These are phyloP conservation scores for Skeletonema grethae DNA, from an alignment of 108 stramenopile genomes.

Conservation along the genomic window DNA sequence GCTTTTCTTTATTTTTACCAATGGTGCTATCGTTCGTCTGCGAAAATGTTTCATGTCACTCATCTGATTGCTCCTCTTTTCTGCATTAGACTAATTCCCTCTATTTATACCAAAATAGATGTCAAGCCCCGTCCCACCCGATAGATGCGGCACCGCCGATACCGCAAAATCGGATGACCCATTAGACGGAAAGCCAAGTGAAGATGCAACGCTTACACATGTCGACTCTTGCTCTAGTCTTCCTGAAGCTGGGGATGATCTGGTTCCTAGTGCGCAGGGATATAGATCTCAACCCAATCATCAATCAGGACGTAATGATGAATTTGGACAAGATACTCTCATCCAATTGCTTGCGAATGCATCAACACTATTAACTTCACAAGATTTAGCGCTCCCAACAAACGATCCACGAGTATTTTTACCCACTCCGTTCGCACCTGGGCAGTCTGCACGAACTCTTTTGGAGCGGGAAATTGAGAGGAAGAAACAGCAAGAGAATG, in stretches of 20 bases:
- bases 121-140: background rate
- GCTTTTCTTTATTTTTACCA: too few relatives aligned
- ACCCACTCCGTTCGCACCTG: constrained; percentile 28
- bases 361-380: constrained; percentile 6
- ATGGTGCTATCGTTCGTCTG: too few relatives aligned
- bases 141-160: background rate
- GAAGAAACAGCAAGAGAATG: background rate
- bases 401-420: constrained; percentile 13
- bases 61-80: too few relatives aligned
- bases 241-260: background rate
- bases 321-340: background rate
- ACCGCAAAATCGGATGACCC: background rate
- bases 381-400: constrained; percentile 13
- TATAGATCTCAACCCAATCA: background rate
- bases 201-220: constrained; percentile 5
- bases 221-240: constrained; percentile 3
- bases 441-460: constrained; percentile 17
- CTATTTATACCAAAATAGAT: background rate
- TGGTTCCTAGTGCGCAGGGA: background rate
- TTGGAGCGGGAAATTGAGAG: background rate
- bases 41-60: too few relatives aligned
- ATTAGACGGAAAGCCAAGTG: constrained; percentile 1
- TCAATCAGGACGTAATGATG: background rate
- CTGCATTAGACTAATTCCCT: too few relatives aligned
- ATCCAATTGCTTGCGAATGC: constrained; percentile 1